Conservation (phyloP, 495 filamentous ascomycete genomes). For the Hyaloscypha hepaticicola region DNA sequence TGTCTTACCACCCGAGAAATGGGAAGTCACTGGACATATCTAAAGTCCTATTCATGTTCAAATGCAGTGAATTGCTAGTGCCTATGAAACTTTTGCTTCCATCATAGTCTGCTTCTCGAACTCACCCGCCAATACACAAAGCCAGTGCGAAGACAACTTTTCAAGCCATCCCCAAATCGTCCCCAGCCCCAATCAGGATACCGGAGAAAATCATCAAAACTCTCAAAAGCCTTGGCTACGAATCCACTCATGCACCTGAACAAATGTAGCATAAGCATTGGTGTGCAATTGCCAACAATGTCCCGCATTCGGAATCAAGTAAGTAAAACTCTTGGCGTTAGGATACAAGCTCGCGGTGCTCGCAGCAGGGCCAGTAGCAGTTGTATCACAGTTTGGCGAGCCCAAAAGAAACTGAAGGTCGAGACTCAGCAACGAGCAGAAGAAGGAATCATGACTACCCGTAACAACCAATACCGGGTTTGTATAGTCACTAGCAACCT, state of each 20-base stretch:
- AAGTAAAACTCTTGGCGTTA: conserved; percentile 22
- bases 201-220: too few species aligned
- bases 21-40: too few species aligned
- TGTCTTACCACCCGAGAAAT: too few species aligned
- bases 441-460: conserved; percentile 11
- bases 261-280: conserved; percentile 42
- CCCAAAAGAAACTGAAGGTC: neutral
- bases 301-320: conserved; percentile 44
- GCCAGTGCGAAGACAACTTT: too few species aligned
- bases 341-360: conserved; percentile 9
- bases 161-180: too few species aligned
- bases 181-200: too few species aligned
- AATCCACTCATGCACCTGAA: conserved; percentile 35
- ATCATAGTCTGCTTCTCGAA: too few species aligned
- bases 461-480: conserved; percentile 15
- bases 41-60: too few species aligned
- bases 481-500: conserved; percentile 5
- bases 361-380: neutral
- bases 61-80: too few species aligned
- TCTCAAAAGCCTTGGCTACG: conserved; percentile 9
- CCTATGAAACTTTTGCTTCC: too few species aligned
- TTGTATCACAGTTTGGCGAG: neutral
- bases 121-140: too few species aligned
- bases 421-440: conserved; percentile 32
- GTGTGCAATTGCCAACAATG: conserved; percentile 54